Conservation (phyloP, 768 basidiomycete genomes). For the Leucocoprinus birnbaumii region DNA sequence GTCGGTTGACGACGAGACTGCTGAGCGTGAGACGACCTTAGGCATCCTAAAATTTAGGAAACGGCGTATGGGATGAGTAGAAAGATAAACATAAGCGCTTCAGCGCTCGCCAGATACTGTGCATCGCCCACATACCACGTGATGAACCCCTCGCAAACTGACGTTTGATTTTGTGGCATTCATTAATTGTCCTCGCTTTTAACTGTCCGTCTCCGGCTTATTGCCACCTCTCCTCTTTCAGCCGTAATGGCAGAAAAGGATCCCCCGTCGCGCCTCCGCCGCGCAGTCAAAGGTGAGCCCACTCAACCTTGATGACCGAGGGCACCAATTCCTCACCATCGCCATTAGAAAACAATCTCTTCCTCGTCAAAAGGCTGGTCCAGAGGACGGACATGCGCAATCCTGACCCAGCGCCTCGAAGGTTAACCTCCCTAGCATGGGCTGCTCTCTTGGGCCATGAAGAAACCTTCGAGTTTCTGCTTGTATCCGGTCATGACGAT, state of each 20-base stretch:
- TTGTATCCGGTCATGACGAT: constrained; percentile 88
- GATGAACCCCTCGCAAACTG: constrained; percentile 5
- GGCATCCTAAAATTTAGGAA: constrained; percentile 54
- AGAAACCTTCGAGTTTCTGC: constrained; percentile 90
- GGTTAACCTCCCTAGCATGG: constrained; percentile 91
- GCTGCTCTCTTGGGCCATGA: constrained; percentile 85
- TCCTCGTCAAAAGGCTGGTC: constrained; percentile 85
- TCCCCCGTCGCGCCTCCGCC: constrained; percentile 66
- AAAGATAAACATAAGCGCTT: constrained; percentile 3
- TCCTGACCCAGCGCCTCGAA: constrained; percentile 70
- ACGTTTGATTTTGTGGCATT: constrained; percentile 3
- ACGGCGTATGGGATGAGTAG: constrained; percentile 1
- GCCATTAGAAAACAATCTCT: constrained; percentile 87
- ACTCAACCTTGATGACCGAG: too few species aligned
- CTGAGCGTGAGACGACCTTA: constrained; percentile 87
- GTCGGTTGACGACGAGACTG: constrained; percentile 85
- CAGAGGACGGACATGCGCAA: constrained; percentile 89
- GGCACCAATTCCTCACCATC: constrained; percentile 17
- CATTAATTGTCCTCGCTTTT: constrained; percentile 7
- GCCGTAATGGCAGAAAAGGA: constrained; percentile 79
- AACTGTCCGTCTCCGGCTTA: neutral
- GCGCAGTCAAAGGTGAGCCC: constrained; percentile 71
- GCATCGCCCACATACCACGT: constrained; percentile 18
- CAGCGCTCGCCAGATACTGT: too few species aligned
- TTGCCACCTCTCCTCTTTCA: constrained; percentile 17